phyloP scores from a whole-genome alignment of 1,284 basidiomycete genomes.

The Boletus mariae region DNA sequence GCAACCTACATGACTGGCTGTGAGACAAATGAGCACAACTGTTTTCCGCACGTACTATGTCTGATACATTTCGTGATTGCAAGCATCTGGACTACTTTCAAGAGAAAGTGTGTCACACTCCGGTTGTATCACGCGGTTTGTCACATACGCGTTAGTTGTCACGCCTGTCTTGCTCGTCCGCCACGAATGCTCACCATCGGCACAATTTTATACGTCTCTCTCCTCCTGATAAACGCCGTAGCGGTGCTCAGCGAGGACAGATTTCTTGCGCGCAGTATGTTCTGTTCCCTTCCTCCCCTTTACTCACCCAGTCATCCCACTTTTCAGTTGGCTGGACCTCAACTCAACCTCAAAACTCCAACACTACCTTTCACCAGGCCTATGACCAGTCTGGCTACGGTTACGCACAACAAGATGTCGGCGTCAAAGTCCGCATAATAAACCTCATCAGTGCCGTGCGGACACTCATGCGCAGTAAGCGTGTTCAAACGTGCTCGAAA shows the following conservation, averaged over 20 bases:
- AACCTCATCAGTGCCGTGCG: conserved; percentile 92
- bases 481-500: conserved; percentile 21
- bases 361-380: conserved; percentile 56
- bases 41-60: conserved; percentile 16
- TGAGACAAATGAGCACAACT: conserved; percentile 3
- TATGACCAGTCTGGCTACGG: conserved; percentile 66
- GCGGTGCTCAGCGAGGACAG: conserved; percentile 94
- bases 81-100: conserved; percentile 30
- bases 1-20: conserved; percentile 2
- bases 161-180: conserved; percentile 1
- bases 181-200: conserved; percentile 54
- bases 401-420: conserved; percentile 52
- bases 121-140: conserved; percentile 17
- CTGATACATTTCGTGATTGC: conserved; percentile 22
- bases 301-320: conserved; percentile 11
- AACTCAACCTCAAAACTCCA: conserved; percentile 51
- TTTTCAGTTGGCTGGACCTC: conserved; percentile 89
- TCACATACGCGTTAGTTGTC: conserved; percentile 18
- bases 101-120: background rate
- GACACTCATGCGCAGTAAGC: conserved; percentile 89
- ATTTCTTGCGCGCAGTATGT: conserved; percentile 88
- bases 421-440: conserved; percentile 83
- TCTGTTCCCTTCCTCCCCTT: conserved; percentile 3
- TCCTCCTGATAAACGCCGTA: conserved; percentile 90
- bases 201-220: conserved; percentile 64